Conservation (phyloP, 2,329 filamentous ascomycete species). For the Aspergillus sp. region DNA sequence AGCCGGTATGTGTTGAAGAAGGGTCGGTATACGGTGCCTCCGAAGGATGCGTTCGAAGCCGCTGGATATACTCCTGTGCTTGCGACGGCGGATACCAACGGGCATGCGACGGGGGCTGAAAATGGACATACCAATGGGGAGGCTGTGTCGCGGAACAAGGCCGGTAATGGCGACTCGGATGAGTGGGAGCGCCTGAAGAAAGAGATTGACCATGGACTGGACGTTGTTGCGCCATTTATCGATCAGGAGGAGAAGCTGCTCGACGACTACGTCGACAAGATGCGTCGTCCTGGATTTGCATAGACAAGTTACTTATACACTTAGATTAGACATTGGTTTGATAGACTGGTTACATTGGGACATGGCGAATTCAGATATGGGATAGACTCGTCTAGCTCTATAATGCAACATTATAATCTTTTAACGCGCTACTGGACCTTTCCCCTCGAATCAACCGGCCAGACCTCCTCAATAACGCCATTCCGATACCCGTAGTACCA, state of each 20-base stretch:
- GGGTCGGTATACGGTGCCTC: slow-evolving; percentile 75
- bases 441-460: slow-evolving; percentile 51
- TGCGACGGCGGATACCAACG: slow-evolving; percentile 1
- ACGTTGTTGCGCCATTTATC: slow-evolving; percentile 42
- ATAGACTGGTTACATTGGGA: not conserved
- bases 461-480: slow-evolving; percentile 51
- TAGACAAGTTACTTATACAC: not conserved
- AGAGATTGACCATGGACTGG: slow-evolving; percentile 52
- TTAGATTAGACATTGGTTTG: not conserved
- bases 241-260: slow-evolving; percentile 17
- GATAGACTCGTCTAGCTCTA: too few relatives aligned
- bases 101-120: slow-evolving; percentile 18
- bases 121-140: slow-evolving; percentile 10
- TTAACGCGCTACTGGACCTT: slow-evolving; percentile 45
- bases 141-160: slow-evolving; percentile 6
- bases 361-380: too few relatives aligned
- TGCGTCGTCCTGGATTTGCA: slow-evolving; percentile 13
- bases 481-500: slow-evolving; percentile 50
- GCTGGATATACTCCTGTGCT: slow-evolving; percentile 66
- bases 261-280: slow-evolving; percentile 16
- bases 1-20: slow-evolving; percentile 79
- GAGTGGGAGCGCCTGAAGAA: slow-evolving; percentile 57
- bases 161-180: slow-evolving; percentile 37
- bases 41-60: slow-evolving; percentile 67
- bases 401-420: too few relatives aligned